Evolutionary conservation across 2,329 filamentous ascomycete genomes (phyloP).

Genomic region (Aspergillus sp.): DNA sequence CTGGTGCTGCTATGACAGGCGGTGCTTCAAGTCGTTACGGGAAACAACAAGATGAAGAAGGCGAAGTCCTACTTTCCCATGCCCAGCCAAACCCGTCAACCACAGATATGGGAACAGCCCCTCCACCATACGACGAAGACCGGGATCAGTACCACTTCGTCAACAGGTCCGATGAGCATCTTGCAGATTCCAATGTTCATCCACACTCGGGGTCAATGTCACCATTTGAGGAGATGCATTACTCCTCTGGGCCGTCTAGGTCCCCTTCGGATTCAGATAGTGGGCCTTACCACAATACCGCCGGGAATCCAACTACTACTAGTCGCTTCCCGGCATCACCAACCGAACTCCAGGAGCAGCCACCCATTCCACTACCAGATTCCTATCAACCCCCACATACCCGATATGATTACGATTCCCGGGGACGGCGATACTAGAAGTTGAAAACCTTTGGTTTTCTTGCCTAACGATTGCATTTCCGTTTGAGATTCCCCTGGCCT

Average conservation of each 20-base stretch:
- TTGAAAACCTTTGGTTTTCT: neutral
- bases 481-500: neutral
- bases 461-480: constrained; percentile 4
- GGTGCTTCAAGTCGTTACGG: constrained; percentile 26
- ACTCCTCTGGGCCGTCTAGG: constrained; percentile 14
- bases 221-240: constrained; percentile 18
- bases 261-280: constrained; percentile 18
- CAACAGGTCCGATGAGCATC: constrained; percentile 9
- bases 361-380: constrained; percentile 33
- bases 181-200: constrained; percentile 16
- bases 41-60: constrained; percentile 34
- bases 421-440: constrained; percentile 2
- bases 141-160: constrained; percentile 12
- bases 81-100: constrained; percentile 33
- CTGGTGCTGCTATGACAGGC: constrained; percentile 21
- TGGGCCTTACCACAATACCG: constrained; percentile 17
- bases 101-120: constrained; percentile 13
- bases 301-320: neutral
- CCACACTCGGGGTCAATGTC: constrained; percentile 16
- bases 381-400: constrained; percentile 29
- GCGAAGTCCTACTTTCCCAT: constrained; percentile 38
- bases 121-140: constrained; percentile 20
- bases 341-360: constrained; percentile 28
- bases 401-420: constrained; percentile 24
- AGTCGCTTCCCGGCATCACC: constrained; percentile 15